These are phyloP conservation scores for Gamsiella multidivaricata DNA, from an alignment of 192 early-diverging fungal species.

Conservation along the genomic window DNA sequence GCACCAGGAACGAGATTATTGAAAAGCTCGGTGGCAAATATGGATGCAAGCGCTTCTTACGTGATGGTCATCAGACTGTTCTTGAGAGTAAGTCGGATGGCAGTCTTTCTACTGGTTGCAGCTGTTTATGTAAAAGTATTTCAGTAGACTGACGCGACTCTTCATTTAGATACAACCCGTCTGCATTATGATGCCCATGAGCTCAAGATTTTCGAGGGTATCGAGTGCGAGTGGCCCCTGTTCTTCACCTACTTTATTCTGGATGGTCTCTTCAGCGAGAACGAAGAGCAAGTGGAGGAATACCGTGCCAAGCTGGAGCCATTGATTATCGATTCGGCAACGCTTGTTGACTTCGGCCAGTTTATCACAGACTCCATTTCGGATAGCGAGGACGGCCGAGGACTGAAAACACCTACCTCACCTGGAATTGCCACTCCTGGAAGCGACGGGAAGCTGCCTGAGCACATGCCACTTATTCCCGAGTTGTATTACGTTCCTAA, in stretches of 20 bases:
- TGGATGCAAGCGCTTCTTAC: conserved; percentile 86
- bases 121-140: not conserved
- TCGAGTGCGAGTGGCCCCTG: conserved; percentile 92
- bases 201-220: conserved; percentile 83
- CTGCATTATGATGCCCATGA: conserved; percentile 86
- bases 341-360: conserved; percentile 61
- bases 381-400: conserved; percentile 43
- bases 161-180: conserved; percentile 66
- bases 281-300: conserved; percentile 72
- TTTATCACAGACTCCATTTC: conserved; percentile 48
- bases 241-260: conserved; percentile 91
- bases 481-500: conserved; percentile 87
- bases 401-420: conserved; percentile 47
- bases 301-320: conserved; percentile 77
- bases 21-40: conserved; percentile 85
- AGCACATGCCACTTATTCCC: conserved; percentile 66
- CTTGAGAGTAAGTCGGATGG: conserved; percentile 60
- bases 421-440: conserved; percentile 37
- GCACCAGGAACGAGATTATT: conserved; percentile 78
- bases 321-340: conserved; percentile 75
- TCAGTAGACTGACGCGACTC: not conserved
- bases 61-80: conserved; percentile 88
- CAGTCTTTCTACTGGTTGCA: not conserved
- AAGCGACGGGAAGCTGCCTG: conserved; percentile 40
- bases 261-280: conserved; percentile 79